phyloP scores from a whole-genome alignment of 148 eudicot genomes.

The Vaccinium darrowii region DNA sequence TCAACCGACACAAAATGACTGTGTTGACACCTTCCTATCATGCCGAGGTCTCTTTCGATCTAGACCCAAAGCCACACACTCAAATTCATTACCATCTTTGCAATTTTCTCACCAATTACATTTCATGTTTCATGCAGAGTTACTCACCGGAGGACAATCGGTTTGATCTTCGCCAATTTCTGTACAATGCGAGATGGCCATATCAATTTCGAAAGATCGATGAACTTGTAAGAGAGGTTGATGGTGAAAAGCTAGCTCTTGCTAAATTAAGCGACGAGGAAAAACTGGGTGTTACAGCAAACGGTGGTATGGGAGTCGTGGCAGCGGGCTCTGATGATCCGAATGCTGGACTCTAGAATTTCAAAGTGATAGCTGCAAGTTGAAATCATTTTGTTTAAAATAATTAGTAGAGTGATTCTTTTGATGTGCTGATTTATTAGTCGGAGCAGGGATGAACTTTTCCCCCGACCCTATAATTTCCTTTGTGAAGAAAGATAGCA shows the following conservation, averaged over 20 bases:
- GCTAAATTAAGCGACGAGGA: constrained; percentile 29
- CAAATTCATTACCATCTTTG: background rate
- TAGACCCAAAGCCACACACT: background rate
- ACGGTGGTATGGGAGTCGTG: constrained; percentile 81
- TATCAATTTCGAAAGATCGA: constrained; percentile 87
- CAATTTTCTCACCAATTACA: background rate
- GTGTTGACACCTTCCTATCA: constrained; percentile 92
- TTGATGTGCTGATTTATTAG: background rate
- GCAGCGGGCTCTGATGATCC: constrained; percentile 88
- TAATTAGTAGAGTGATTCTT: background rate
- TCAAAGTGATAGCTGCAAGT: background rate
- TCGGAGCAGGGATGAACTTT: background rate
- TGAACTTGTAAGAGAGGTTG: constrained; percentile 56
- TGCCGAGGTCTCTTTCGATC: constrained; percentile 65
- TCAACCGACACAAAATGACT: constrained; percentile 96
- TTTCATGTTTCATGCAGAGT: constrained; percentile 47
- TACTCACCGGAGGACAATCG: constrained; percentile 96
- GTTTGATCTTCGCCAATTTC: constrained; percentile 91
- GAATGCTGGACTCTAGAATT: constrained; percentile 53
- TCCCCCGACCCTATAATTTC: background rate
- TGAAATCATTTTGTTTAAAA: background rate
- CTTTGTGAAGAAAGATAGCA: background rate
- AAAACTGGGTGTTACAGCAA: constrained; percentile 24
- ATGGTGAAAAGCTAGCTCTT: constrained; percentile 44
- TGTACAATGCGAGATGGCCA: constrained; percentile 93